Evolutionary conservation across 768 basidiomycete genomes (phyloP), one percentile per base, ranked within the genome.

Genomic region (Mycena albidolilacea): DNA sequence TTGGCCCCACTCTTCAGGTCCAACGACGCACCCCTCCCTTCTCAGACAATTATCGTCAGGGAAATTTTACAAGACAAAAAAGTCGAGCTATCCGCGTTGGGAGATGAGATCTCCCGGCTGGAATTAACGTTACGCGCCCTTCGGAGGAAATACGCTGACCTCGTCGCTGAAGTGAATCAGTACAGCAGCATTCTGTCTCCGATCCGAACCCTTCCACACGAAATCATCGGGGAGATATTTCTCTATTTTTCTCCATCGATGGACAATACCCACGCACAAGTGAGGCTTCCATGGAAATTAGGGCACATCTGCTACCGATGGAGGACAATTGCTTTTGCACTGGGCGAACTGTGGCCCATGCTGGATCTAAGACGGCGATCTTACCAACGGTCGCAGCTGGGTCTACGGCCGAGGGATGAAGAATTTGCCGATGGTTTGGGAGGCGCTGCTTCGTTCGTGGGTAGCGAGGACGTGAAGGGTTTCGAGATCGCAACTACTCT

Each of bases 171-270:
- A 63, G 46, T 72, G 17, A 8, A 11, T 7, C 39, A 38, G 9
- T 58, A 57, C 59, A 57, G 8, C 19, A 30, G 39, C 30, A 48
- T 67, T 15, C 54, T 72, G 12, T 12, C 66, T 39, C 65, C 65
- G 5, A 39, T 72, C 8, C 65, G 61, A n/a, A 52, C 1, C 12
- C 15, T 67, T 1, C 71, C 71, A 14, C 37, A 41, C n/a, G 71
- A 72, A 19, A 67, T 66, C 9, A 35, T 71, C 8, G 57, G 19
- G 11, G 64, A 71, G n/a, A 62, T 71, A 30, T 71, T 71, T 23
- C 70, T 71, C 35, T 70, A 65, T 52, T 66, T 71, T 21, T 15
- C n/a, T 21, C 70, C 64, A 3, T 43, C 52, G 2, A 38, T 37
- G 38, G 62, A 63, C n/a, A 1, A 2, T 1, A 23, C 21, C 54